Percentiles rank a stretch among this genome's conserved stretches.
These are phyloP conservation scores for Russula brevipes DNA, from an alignment of 768 basidiomycete species.

Conservation along the genomic window DNA sequence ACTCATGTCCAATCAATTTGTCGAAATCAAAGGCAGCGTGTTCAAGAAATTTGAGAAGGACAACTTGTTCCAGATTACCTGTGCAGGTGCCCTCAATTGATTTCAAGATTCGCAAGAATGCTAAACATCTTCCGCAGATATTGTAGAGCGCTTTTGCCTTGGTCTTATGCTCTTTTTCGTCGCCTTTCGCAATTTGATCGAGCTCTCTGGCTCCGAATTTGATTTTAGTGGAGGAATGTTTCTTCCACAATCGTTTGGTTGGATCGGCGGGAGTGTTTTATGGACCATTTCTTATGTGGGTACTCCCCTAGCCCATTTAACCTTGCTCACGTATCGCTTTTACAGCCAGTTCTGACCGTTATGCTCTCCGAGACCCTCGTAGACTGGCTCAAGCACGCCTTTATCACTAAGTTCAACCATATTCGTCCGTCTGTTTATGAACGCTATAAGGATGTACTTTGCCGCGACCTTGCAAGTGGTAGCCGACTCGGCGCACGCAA, in stretches of 20 bases:
- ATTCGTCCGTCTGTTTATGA: constrained; percentile 94
- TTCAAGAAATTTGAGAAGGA: constrained; percentile 99
- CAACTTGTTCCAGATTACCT: constrained; percentile 96
- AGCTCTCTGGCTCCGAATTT: constrained; percentile 87
- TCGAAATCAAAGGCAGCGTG: constrained; percentile 98
- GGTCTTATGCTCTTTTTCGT: constrained; percentile 87
- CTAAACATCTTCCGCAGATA: constrained; percentile 49
- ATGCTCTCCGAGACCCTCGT: constrained; percentile 89
- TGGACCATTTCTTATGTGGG: constrained; percentile 89
- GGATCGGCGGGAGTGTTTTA: constrained; percentile 70
- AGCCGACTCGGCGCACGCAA: constrained; percentile 67
- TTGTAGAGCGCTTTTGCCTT: constrained; percentile 94
- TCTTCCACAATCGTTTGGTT: constrained; percentile 79
- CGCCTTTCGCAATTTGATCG: constrained; percentile 91
- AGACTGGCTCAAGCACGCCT: constrained; percentile 99
- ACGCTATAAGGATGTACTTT: constrained; percentile 91
- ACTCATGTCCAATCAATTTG: constrained; percentile 95
- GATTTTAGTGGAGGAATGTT: constrained; percentile 65
- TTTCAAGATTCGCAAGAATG: background rate
- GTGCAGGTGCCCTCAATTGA: constrained; percentile 62
- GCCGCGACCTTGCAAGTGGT: constrained; percentile 82
- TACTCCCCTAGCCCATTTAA: constrained; percentile 17
- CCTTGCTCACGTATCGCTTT: constrained; percentile 4
- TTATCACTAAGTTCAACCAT: constrained; percentile 99
- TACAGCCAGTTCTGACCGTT: constrained; percentile 86